A percentile compares a stretch with the other conserved stretches of the same genome.
Conservation (phyloP, 345 rosid genomes). For the Gossypium ekmanianum region DNA sequence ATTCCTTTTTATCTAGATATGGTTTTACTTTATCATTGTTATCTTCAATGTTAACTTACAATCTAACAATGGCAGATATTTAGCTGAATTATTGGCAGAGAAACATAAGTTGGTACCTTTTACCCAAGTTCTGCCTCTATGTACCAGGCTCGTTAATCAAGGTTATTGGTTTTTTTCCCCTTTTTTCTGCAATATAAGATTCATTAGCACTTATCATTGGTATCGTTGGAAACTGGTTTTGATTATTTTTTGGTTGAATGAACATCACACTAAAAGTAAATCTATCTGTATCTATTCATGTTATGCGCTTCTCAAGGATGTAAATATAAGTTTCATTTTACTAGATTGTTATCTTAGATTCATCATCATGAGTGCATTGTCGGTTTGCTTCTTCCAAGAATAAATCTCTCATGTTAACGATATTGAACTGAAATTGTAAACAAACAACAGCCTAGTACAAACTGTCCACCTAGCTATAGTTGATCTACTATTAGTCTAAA, state of each 20-base stretch:
- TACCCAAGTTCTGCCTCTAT: constrained; percentile 38
- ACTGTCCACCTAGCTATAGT: neutral
- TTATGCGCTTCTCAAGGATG: neutral
- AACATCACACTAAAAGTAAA: neutral
- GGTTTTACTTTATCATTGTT: neutral
- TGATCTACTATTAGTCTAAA: too few relatives aligned
- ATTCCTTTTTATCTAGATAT: neutral
- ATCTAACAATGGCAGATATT: constrained; percentile 50
- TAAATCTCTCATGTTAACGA: neutral
- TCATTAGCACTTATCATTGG: neutral
- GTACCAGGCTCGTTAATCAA: constrained; percentile 1
- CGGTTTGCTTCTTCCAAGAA: neutral
- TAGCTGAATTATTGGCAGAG: constrained; percentile 82
- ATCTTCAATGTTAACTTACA: neutral
- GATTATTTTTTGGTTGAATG: neutral
- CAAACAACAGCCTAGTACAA: neutral
- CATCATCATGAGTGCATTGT: neutral
- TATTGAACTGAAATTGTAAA: neutral
- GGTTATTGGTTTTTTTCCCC: constrained; percentile 11
- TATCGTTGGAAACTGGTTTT: neutral
- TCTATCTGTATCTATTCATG: neutral
- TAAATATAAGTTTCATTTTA: neutral
- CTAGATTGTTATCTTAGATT: neutral
- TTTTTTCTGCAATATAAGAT: neutral
- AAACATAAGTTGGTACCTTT: constrained; percentile 78